Evolutionary conservation across 495 filamentous ascomycete genomes (phyloP).

Genomic region (Haplographium delicatum): DNA sequence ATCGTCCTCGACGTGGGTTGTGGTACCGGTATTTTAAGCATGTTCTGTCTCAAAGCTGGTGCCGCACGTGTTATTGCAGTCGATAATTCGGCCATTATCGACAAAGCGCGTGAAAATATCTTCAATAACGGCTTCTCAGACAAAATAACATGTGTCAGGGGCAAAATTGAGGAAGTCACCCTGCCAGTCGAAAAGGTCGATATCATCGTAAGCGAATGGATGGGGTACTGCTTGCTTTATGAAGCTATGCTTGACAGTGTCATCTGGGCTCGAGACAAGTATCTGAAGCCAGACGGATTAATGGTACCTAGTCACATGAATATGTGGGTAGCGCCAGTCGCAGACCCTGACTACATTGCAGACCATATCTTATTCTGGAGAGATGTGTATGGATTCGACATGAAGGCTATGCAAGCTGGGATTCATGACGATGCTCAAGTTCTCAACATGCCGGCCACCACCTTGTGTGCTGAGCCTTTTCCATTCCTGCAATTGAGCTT

Average conservation of each 20-base stretch:
- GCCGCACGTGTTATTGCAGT: conserved; percentile 94
- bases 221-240: conserved; percentile 98
- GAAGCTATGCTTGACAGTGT: conserved; percentile 98
- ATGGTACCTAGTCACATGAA: conserved; percentile 90
- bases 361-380: conserved; percentile 95
- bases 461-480: conserved; percentile 41
- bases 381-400: conserved; percentile 98
- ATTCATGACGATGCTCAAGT: conserved; percentile 58
- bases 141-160: conserved; percentile 86
- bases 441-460: conserved; percentile 37
- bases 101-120: conserved; percentile 90
- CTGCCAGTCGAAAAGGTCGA: conserved; percentile 90
- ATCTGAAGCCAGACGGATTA: conserved; percentile 76
- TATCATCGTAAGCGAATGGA: conserved; percentile 99
- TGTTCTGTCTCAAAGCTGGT: conserved; percentile 94
- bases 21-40: conserved; percentile 70
- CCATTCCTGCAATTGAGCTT: conserved; percentile 53
- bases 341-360: conserved; percentile 83
- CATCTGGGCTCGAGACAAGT: conserved; percentile 86
- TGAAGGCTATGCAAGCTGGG: conserved; percentile 67
- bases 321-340: conserved; percentile 82
- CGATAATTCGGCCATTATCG: conserved; percentile 94
- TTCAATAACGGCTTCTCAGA: conserved; percentile 74
- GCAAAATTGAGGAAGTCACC: conserved; percentile 91
- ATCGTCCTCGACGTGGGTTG: conserved; percentile 97